A percentile compares a stretch with the other conserved stretches of the same genome.
Evolutionary conservation across 2,329 filamentous ascomycete species (phyloP).

Genomic region (Aspergillus sp.): DNA sequence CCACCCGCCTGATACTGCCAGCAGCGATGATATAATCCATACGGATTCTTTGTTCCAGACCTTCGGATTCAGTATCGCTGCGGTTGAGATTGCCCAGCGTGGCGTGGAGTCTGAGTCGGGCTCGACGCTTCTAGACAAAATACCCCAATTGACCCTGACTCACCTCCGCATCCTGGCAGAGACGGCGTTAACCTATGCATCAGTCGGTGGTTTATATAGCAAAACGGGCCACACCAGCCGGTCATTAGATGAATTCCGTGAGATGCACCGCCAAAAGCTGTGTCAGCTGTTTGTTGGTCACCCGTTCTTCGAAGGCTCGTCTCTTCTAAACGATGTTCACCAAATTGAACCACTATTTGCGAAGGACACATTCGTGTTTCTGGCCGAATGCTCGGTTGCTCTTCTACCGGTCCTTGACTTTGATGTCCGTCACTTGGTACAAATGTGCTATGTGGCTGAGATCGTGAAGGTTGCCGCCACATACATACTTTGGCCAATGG

Average conservation of each 20-base stretch:
- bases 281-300: constrained; percentile 71
- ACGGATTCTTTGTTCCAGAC: constrained; percentile 44
- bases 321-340: constrained; percentile 35
- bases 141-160: constrained; percentile 79
- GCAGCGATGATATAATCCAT: constrained; percentile 49
- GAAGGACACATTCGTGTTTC: constrained; percentile 55
- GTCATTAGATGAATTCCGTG: constrained; percentile 65
- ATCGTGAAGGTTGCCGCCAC: constrained; percentile 75
- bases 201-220: constrained; percentile 68
- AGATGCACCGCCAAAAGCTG: constrained; percentile 69
- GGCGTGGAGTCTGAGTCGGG: constrained; percentile 74
- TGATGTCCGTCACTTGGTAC: constrained; percentile 76
- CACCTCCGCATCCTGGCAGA: constrained; percentile 87
- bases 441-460: constrained; percentile 86
- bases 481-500: constrained; percentile 46
- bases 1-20: constrained; percentile 41
- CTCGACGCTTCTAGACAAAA: constrained; percentile 75
- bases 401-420: constrained; percentile 66
- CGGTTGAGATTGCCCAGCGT: constrained; percentile 87
- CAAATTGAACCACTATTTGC: constrained; percentile 42
- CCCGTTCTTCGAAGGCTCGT: constrained; percentile 34
- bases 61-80: constrained; percentile 82
- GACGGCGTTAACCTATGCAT: constrained; percentile 80
- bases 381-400: constrained; percentile 75
- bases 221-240: constrained; percentile 56